Evolutionary conservation across 495 filamentous ascomycete species (phyloP), one percentile per base, ranked within the genome.

Genomic region (Diplogelasinospora grovesii): DNA sequence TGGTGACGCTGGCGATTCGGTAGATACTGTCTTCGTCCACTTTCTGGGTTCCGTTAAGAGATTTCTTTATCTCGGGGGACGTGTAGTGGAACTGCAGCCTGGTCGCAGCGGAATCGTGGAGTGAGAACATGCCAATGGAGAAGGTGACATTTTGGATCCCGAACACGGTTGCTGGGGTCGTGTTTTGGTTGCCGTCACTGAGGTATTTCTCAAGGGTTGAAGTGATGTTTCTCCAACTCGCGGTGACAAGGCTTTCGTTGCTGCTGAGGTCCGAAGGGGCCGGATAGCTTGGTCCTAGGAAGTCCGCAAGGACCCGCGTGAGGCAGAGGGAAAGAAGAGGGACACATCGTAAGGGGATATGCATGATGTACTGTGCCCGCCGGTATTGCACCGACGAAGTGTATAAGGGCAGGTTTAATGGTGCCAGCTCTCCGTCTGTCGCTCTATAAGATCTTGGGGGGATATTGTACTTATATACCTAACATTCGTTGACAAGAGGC

Each of bases 111-210:
- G 45, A 22, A 39, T 70, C 66, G 36, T 65, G 57, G 1, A 65
- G 35, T 4, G 68, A 74, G 53, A 81, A 78, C 65, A 78, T 67
- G 43, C 71, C 66, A 9, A 61, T 36, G 3, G 69, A 72, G 45
- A 72, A 72, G 14, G 68, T 72, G 23, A 64, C 40, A 20, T 70
- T 63, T 28, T 22, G 25, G 24, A 27, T 13, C 22, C 28, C 13
- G 26, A 19, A n/a, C 37, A 30, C 21, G 26, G 24, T 24, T 3
- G 31, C 15, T 2, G 27, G 38, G n/a, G 29, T 45, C 16, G 14
- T 21, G 20, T 38, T 37, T 14, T 18, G 5, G 9, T 16, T 31
- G 25, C 6, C 13, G 8, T 32, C 41, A 1, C 23, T 31, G 4
- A 55, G 26, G 38, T 55, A 52, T 18, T 31, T 22, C 8, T 62